Evolutionary conservation across 2,329 filamentous ascomycete species (phyloP).

Genomic region (Clarireedia monteithiana): DNA sequence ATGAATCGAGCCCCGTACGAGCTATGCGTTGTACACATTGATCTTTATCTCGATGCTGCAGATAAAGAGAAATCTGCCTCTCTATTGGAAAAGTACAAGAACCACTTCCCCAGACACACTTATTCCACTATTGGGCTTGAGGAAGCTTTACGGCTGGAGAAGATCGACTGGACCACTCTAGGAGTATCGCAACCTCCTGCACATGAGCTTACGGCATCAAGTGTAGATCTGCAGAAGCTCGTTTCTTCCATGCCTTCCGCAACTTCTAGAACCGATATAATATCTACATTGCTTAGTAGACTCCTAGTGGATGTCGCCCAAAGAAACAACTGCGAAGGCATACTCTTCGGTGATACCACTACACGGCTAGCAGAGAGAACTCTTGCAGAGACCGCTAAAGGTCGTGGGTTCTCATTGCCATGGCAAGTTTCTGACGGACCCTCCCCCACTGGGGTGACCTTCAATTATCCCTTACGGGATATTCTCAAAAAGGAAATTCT

Average conservation of each 20-base stretch:
- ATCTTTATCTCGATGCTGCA: slow-evolving; percentile 25
- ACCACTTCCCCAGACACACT: slow-evolving; percentile 56
- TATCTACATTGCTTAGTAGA: slow-evolving; percentile 61
- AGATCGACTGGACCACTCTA: slow-evolving; percentile 47
- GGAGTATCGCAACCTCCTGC: slow-evolving; percentile 13
- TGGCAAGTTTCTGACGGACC: slow-evolving; percentile 73
- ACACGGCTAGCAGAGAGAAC: slow-evolving; percentile 81
- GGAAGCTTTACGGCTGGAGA: slow-evolving; percentile 44
- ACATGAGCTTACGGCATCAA: slow-evolving; percentile 12
- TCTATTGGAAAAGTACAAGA: slow-evolving; percentile 40
- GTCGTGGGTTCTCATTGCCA: slow-evolving; percentile 74
- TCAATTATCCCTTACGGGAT: slow-evolving; percentile 80
- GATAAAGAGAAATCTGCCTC: slow-evolving; percentile 24
- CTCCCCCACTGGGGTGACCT: slow-evolving; percentile 19
- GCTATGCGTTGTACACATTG: slow-evolving; percentile 49
- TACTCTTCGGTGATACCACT: slow-evolving; percentile 81
- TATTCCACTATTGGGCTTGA: slow-evolving; percentile 60
- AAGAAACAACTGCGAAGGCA: slow-evolving; percentile 52
- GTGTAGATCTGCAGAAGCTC: slow-evolving; percentile 38
- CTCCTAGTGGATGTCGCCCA: slow-evolving; percentile 61
- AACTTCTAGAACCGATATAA: slow-evolving; percentile 68
- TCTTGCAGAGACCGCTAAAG: slow-evolving; percentile 83
- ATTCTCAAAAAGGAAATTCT: slow-evolving; percentile 74
- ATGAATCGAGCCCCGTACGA: slow-evolving; percentile 61
- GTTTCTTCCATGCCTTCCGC: slow-evolving; percentile 55